phyloP scores from a whole-genome alignment of 1,284 basidiomycete species.

The Pisolithus thermaeus region DNA sequence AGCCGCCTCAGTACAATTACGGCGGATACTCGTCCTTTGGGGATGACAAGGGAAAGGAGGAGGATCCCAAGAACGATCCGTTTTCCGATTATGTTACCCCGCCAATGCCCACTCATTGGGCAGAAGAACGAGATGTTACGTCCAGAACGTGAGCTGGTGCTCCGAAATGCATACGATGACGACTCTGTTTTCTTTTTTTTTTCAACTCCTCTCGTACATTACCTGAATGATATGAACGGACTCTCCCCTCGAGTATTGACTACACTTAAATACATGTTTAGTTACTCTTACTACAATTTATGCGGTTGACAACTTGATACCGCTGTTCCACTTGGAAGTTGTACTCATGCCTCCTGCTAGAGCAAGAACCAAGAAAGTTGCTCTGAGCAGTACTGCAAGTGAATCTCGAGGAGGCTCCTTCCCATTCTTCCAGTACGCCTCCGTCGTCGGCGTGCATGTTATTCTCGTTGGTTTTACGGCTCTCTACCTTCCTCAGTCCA shows the following conservation, averaged over 20 bases:
- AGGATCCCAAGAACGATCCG: conserved; percentile 20
- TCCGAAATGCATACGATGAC: not conserved
- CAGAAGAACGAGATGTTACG: conserved; percentile 27
- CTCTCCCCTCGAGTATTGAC: no score
- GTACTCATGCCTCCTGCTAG: not conserved
- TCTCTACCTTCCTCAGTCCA: conserved; percentile 61
- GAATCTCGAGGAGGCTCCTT: conserved; percentile 18
- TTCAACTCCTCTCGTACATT: no score
- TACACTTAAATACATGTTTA: no score
- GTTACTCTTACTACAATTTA: no score
- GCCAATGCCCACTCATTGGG: conserved; percentile 30
- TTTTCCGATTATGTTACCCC: conserved; percentile 27
- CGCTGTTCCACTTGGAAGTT: not conserved
- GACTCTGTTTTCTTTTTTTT: not conserved
- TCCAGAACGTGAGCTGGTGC: conserved; percentile 5
- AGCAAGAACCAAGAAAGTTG: not conserved
- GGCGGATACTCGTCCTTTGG: conserved; percentile 9
- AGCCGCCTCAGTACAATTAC: conserved; percentile 28
- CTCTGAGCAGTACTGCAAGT: not conserved
- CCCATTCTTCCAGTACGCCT: conserved; percentile 54
- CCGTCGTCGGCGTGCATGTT: conserved; percentile 69
- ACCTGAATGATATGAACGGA: no score
- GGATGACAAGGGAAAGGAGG: conserved; percentile 16
- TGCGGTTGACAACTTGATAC: not conserved
- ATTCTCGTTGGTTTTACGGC: conserved; percentile 61